Evolutionary conservation across 78 protist genomes (phyloP), one percentile per base, ranked within the genome.

Genomic region (Emiliania huxleyi): DNA sequence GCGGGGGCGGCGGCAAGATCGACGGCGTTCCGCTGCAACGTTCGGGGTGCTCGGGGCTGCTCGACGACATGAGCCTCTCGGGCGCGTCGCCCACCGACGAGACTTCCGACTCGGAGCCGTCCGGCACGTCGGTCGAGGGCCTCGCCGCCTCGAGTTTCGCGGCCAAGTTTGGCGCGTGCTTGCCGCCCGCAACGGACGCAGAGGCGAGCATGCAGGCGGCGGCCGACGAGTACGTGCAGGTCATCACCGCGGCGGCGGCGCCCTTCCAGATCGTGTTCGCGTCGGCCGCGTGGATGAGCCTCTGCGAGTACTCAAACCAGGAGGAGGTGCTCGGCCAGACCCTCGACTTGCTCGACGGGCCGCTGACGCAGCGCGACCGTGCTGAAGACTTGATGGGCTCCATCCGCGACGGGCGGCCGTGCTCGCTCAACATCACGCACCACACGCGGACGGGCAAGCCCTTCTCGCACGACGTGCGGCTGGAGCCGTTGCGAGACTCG

Each of bases 261-360:
- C 81, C 81, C 29, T 71, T 71, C 81, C 81, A 29, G 81, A 71
- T 71, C 35, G 81, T 71, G 33, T 71, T 6, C n/a, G 81, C 81
- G 81, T n/a, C 42, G 2, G 81, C 5, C 40, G 81, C 81, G 81
- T 71, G 81, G 81, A 6, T 71, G 42, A 4, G 12, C 18, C 81
- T 71, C 43, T 71, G 81, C 42, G 81, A 71, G 42, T 71, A 18
- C n/a, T 8, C 8, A 19, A 4, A 8, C 11, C 18, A 4, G 42
- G 21, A 5, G 37, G n/a, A 71, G 42, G 81, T 71, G 45, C 37
- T 71, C 81, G 81, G 81, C 40, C 81, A 71, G 42, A 71, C 81
- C 1, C 81, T 71, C 21, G 81, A 71, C 52, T 18, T 71, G 29
- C 2, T 71, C 81, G n/a, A 71, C 40, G 81, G 81, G 81, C 81